These are phyloP conservation scores for Ceratonia siliqua DNA, from an alignment of 306 rosid species.

Conservation along the genomic window DNA sequence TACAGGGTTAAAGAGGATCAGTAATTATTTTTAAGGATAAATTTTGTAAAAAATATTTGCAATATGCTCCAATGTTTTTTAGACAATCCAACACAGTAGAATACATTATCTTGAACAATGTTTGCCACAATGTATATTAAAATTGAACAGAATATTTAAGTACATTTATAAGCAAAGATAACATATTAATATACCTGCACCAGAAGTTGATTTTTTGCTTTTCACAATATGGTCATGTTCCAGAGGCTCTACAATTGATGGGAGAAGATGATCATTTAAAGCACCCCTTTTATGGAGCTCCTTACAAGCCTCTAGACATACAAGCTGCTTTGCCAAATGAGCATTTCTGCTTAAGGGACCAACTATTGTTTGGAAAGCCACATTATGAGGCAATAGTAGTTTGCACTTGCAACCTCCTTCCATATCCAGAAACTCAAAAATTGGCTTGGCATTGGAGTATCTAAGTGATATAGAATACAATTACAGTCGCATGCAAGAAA, in stretches of 20 bases:
- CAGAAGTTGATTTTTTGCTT: slow-evolving; percentile 53
- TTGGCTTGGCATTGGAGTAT: slow-evolving; percentile 62
- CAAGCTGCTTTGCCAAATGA: slow-evolving; percentile 72
- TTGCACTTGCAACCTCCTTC: slow-evolving; percentile 60
- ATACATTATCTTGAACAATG: neutral
- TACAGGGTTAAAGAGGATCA: neutral
- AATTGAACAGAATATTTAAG: slow-evolving; percentile 10
- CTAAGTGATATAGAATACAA: slow-evolving; percentile 45
- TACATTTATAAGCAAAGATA: slow-evolving; percentile 4
- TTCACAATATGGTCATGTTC: slow-evolving; percentile 37
- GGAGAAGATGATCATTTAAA: slow-evolving; percentile 81
- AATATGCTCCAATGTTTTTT: neutral
- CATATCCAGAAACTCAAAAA: slow-evolving; percentile 41
- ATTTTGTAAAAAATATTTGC: neutral
- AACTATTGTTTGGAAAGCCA: slow-evolving; percentile 65
- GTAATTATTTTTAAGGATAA: neutral
- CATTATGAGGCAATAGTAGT: slow-evolving; percentile 72
- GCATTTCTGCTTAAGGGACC: slow-evolving; percentile 64
- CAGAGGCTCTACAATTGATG: slow-evolving; percentile 47
- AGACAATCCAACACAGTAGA: neutral
- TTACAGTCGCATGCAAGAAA: slow-evolving; percentile 15
- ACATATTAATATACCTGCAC: slow-evolving; percentile 59
- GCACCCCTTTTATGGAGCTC: slow-evolving; percentile 82
- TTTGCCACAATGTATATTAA: neutral
- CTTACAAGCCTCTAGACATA: slow-evolving; percentile 91